Conservation (phyloP, 352 stramenopile genomes). For the Phytophthora kernoviae region DNA sequence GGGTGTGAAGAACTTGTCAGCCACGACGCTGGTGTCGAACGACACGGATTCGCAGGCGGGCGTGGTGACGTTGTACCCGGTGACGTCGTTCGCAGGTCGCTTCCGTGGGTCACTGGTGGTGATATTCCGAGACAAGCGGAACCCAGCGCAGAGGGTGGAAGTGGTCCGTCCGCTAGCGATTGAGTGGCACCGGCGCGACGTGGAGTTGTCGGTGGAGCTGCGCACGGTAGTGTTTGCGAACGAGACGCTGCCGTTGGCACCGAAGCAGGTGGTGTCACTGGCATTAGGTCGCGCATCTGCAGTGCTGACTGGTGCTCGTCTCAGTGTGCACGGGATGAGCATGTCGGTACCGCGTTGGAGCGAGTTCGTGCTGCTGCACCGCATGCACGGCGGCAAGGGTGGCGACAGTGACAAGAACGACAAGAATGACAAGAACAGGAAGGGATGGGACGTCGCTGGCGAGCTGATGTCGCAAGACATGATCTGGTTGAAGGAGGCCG, state of each 20-base stretch:
- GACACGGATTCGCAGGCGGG: not conserved
- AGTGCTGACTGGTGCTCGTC: not conserved
- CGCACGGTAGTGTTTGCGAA: not conserved
- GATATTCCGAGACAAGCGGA: not conserved
- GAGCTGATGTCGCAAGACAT: not conserved
- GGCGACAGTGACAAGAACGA: too few relatives aligned
- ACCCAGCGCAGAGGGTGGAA: not conserved
- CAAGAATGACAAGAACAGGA: too few relatives aligned
- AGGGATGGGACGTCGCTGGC: not conserved
- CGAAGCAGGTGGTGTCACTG: not conserved
- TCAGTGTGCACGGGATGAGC: not conserved
- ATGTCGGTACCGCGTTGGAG: not conserved
- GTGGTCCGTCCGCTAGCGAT: not conserved
- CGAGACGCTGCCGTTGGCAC: constrained; percentile 4
- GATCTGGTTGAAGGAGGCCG: constrained; percentile 1
- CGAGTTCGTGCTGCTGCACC: constrained; percentile 1
- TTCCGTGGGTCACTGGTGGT: not conserved
- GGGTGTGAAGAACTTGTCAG: not conserved
- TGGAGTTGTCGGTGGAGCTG: not conserved
- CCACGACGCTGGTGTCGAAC: not conserved
- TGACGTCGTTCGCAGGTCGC: not conserved
- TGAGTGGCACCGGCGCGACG: not conserved
- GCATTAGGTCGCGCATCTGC: not conserved
- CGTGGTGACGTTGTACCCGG: not conserved
- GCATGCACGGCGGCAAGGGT: not conserved